Base-by-base conservation (phyloP, 371 early-diverging fungal species). In the Mortierella sp. region DNA sequence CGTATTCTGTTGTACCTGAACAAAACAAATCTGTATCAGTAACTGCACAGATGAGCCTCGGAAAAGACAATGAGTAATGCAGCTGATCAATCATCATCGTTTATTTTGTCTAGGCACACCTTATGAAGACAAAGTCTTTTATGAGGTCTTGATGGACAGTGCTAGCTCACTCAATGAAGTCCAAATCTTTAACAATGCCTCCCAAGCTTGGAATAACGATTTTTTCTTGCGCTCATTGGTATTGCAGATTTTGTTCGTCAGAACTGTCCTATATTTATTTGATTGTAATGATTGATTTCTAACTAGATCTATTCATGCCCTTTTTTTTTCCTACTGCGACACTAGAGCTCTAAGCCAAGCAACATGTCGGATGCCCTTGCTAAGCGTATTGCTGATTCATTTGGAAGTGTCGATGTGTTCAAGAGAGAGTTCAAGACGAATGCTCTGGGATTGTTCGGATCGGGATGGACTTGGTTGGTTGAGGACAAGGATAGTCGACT, bases 391-490 rank as follows among this genome's bases (percentile, higher is more conserved):
- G 58, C 76, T 1, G 75, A 71, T 19, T 82, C 84, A 17, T 90
- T 86, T 67, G 81, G 80, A 12, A 79, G 79, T 28, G 77, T 89
- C 15, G 89, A 86, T 58, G 68, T 82, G 64, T 89, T 89, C 81
- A 72, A 86, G 75, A 66, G 79, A 23, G 76, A 83, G 70, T 90
- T 90, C 68, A 75, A 58, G 15, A 66, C 76, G 51, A 77, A 76
- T 45, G 91, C 91, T 6, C 71, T 86, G 54, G 86, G 84, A 42
- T 66, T 90, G 64, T 90, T 90, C 71, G 90, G 90, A 32, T 87
- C 84, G 17, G 91, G 91, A 61, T 90, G 90, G 89, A 89, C 90
- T 32, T 90, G 89, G 89, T 72, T 89, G 62, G 89, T 89, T 23
- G 71, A 83, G 68, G 85, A 84, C 66, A 75, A 84, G 56, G 78